Evolutionary conservation across 768 basidiomycete species (phyloP), one percentile per base, ranked within the genome.

Genomic region (Auricularia sp.): DNA sequence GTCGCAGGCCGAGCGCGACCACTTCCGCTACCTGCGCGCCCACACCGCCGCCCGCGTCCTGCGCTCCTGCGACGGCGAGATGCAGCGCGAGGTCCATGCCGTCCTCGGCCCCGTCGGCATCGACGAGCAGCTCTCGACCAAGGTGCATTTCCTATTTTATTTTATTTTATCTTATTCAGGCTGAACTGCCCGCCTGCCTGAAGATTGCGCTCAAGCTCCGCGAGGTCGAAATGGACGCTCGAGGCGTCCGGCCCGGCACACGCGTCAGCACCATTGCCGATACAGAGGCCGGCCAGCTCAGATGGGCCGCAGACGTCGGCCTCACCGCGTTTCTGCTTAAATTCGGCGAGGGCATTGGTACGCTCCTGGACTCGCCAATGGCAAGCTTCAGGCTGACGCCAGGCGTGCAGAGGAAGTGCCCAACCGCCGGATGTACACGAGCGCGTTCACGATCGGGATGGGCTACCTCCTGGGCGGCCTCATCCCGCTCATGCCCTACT

Each of bases 1-100:
- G 75, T 94, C 95, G 1, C 92, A 99, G 76, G 89, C 96, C 36
- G 97, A 99, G 75, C 88, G 94, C 58, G 96, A 98, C 73, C 90
- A 97, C 75, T 95, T 89, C 73, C 89, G 87, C 58, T 97, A 90
- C 76, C 83, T 89, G 36, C 84, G 81, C 35, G 81, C 83, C 45
- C 83, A 86, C 67, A 95, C 92, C 10, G 79, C 86, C 54, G 82
- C 87, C 18, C 87, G 95, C 36, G 94, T 98, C n/a, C 73, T 82
- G 2, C 86, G 92, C 13, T 93, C 90, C 64, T 99, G 97, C 72
- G 84, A 86, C 8, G 94, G 94, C 61, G 95, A 98, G 79, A 90
- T 98, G 85, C 94, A 98, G 77, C 86, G 96, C 54, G 97, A 98
- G 73, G 94, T 98, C 1, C 80, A 86, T 64, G 90, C 85, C 45